Percentiles rank a stretch among this genome's conserved stretches.
Evolutionary conservation across 1,284 basidiomycete genomes (phyloP).

Genomic region (Apiotrichum laibachii): DNA sequence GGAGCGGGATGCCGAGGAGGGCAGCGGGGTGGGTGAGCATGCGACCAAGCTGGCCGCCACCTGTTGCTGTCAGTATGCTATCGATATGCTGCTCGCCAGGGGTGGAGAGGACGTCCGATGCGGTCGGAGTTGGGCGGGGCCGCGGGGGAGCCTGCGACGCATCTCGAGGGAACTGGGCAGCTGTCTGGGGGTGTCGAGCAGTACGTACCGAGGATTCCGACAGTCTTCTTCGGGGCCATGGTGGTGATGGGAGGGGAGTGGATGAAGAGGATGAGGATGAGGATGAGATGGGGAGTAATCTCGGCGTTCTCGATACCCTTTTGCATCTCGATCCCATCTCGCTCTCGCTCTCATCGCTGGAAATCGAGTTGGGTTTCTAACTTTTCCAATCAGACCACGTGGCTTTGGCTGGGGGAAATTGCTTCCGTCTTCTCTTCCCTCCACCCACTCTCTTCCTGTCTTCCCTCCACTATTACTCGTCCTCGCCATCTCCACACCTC

Average conservation of each 20-base stretch:
- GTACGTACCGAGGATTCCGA: constrained; percentile 50
- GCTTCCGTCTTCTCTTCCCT: background rate
- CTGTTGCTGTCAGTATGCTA: constrained; percentile 51
- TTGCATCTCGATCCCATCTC: no score
- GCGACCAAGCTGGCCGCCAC: constrained; percentile 95
- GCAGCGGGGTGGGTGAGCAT: constrained; percentile 94
- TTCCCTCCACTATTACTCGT: background rate
- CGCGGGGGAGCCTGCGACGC: no score
- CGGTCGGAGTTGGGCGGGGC: no score
- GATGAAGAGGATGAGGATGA: background rate
- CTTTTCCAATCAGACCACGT: background rate
- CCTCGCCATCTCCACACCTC: background rate
- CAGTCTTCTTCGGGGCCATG: constrained; percentile 49
- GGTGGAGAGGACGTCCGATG: background rate
- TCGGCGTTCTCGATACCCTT: background rate
- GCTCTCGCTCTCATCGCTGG: no score
- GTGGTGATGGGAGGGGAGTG: constrained; percentile 2
- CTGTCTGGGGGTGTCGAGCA: background rate
- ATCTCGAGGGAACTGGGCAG: no score
- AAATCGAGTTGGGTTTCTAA: background rate
- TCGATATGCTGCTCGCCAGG: background rate
- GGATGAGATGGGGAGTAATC: background rate
- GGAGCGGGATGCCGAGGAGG: constrained; percentile 78
- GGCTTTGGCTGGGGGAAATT: background rate
- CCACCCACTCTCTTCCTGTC: no score